Base-by-base conservation (phyloP, 208 protist species). In the Trypanosoma theileri region DNA sequence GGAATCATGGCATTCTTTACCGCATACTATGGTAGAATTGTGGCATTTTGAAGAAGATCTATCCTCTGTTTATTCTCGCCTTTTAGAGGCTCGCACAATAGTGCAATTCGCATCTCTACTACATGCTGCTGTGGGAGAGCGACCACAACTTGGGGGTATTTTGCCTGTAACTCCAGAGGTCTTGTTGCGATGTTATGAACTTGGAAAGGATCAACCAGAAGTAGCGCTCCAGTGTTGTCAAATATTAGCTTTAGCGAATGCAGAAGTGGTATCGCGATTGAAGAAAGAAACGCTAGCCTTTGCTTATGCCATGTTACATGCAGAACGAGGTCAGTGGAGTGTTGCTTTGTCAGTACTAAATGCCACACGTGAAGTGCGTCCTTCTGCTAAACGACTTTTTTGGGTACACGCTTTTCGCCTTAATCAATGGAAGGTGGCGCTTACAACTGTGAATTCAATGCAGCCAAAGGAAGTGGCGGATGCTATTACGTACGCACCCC, bases 71-170 rank as follows among this genome's bases (percentile, higher is more conserved):
- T 87, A 82, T 58, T 51, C 50, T 16, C 52, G 22, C 8, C 71
- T 94, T 40, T 42, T 71, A 68, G 19, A 46, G 0, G 9, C 71
- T 1, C 17, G 62, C 10, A 83, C 78, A 28, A 69, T 84, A 17
- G 83, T 95, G 3, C 72, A 79, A 21, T 89, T 83, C 41, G 78
- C 76, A 19, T 71, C 77, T 19, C 46, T 78, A 9, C 69, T 95
- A 21, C 55, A 78, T 0, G 69, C 72, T 0, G 82, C 82, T 17
- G 55, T 95, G 51, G 79, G 83, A 3, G 69, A 74, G 54, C 75
- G 77, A 16, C 86, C 89, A 16, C 57, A 77, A 51, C 73, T 88
- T 24, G 68, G 66, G 9, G 81, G 85, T 16, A 71, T 92, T 11
- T 65, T 95, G 13, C 89, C 86, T 7, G 78, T 93, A 1, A 71